Percentiles rank a stretch among this genome's conserved stretches.
Conservation (phyloP, 1,139 yeast species). For the Schwanniomyces etchellsii region DNA sequence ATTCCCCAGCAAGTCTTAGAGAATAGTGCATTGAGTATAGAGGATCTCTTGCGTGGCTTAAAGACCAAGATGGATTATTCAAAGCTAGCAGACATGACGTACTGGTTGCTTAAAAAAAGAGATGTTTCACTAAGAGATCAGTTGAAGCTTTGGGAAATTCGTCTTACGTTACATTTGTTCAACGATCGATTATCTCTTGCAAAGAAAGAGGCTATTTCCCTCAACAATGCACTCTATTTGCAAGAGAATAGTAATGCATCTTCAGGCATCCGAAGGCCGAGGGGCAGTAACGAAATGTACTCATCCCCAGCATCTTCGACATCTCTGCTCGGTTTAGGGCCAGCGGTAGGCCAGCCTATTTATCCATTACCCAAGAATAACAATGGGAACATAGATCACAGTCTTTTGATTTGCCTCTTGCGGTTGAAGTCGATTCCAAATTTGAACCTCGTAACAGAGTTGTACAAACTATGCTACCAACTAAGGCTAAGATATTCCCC, state of each 20-base stretch:
- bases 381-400: constrained; percentile 18
- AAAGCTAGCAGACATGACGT: constrained; percentile 12
- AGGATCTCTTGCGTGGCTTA: constrained; percentile 4
- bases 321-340: background rate
- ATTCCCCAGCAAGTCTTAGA: background rate
- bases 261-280: constrained; percentile 6
- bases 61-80: constrained; percentile 5
- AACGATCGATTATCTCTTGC: constrained; percentile 25
- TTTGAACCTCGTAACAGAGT: constrained; percentile 30
- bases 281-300: constrained; percentile 1
- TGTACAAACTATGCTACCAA: constrained; percentile 37
- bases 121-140: constrained; percentile 7
- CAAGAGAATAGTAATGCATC: constrained; percentile 21
- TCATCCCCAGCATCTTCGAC: constrained; percentile 3
- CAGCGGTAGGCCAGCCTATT: too few species aligned
- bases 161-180: constrained; percentile 28
- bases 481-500: constrained; percentile 18
- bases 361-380: constrained; percentile 37
- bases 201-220: constrained; percentile 31
- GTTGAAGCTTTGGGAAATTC: constrained; percentile 33
- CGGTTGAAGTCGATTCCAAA: constrained; percentile 36
- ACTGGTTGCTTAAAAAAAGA: constrained; percentile 10
- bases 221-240: constrained; percentile 32
- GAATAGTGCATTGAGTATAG: constrained; percentile 2
- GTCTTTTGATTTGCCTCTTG: constrained; percentile 24